Conservation (phyloP, 805 yeast species). For the Torulaspora franciscae region DNA sequence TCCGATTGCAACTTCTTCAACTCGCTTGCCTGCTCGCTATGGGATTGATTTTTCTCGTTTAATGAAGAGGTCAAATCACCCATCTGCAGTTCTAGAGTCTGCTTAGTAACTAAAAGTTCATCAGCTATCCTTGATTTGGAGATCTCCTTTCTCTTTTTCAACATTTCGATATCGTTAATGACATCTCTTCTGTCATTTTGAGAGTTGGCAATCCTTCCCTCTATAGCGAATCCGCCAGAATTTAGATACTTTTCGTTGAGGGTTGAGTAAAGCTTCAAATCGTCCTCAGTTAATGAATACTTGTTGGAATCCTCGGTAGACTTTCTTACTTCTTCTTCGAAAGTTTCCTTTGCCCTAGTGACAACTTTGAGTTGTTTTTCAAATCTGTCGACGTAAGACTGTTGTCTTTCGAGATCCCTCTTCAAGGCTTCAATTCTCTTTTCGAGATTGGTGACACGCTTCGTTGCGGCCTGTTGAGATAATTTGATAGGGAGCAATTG, state of each 20-base stretch:
- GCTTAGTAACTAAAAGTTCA: constrained; percentile 34
- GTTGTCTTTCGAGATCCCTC: constrained; percentile 52
- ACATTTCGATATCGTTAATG: constrained; percentile 35
- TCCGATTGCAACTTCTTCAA: constrained; percentile 40
- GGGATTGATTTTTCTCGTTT: constrained; percentile 35
- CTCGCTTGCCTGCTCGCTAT: constrained; percentile 27
- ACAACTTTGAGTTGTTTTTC: constrained; percentile 47
- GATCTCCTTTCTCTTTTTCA: constrained; percentile 37
- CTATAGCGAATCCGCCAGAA: constrained; percentile 53
- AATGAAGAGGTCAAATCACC: constrained; percentile 36
- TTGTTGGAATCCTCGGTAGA: constrained; percentile 29
- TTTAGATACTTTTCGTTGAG: constrained; percentile 55
- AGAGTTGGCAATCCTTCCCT: constrained; percentile 43
- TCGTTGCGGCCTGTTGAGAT: constrained; percentile 44
- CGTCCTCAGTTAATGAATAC: constrained; percentile 45
- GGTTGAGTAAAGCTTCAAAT: constrained; percentile 51
- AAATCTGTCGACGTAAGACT: constrained; percentile 39
- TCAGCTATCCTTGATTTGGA: constrained; percentile 36
- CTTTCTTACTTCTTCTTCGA: constrained; percentile 35
- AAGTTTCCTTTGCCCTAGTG: constrained; percentile 38
- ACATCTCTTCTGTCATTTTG: constrained; percentile 44
- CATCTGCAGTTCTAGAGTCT: constrained; percentile 32
- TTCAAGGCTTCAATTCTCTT: constrained; percentile 47
- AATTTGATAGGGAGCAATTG: constrained; percentile 60
- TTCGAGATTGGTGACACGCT: constrained; percentile 45